A percentile compares a stretch with the other conserved stretches of the same genome.
phyloP scores from a whole-genome alignment of 2,329 filamentous ascomycete species.

The Nigrograna mackinnonii region DNA sequence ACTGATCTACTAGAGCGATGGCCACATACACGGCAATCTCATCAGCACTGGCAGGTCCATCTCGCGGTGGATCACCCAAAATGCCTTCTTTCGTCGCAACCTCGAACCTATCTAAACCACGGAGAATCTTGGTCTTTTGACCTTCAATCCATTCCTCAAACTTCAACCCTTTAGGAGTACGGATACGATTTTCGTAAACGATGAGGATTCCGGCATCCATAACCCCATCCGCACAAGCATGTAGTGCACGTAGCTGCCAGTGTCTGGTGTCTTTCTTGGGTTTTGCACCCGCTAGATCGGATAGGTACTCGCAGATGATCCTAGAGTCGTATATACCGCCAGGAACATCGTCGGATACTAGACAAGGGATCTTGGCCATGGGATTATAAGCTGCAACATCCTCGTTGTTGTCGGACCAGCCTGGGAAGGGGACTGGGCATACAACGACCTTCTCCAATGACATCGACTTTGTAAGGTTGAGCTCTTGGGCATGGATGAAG shows the following conservation, averaged over 20 bases:
- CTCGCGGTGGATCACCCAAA: conserved; percentile 9
- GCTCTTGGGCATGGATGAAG: conserved; percentile 31
- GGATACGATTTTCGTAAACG: conserved; percentile 28
- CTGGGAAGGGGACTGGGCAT: conserved; percentile 26
- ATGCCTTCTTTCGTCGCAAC: conserved; percentile 15
- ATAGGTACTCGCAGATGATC: conserved; percentile 31
- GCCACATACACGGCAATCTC: conserved; percentile 28
- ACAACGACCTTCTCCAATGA: conserved; percentile 33
- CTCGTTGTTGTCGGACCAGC: conserved; percentile 33
- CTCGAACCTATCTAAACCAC: conserved; percentile 28
- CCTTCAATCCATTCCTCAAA: conserved; percentile 33
- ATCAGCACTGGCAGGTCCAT: conserved; percentile 14
- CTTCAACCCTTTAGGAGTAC: conserved; percentile 20
- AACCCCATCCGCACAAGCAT: conserved; percentile 31
- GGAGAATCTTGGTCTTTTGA: conserved; percentile 27
- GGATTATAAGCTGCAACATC: conserved; percentile 30
- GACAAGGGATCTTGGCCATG: conserved; percentile 33
- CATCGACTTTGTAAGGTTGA: conserved; percentile 23
- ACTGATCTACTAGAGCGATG: conserved; percentile 11
- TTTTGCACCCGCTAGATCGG: conserved; percentile 11
- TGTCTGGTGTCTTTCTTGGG: conserved; percentile 16
- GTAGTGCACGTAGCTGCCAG: conserved; percentile 25
- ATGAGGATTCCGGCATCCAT: conserved; percentile 33
- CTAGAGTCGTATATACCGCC: conserved; percentile 32
- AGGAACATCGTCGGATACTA: conserved; percentile 24